Evolutionary conservation across 1,284 basidiomycete genomes (phyloP).

Genomic region (Ceratobasidium sp.): DNA sequence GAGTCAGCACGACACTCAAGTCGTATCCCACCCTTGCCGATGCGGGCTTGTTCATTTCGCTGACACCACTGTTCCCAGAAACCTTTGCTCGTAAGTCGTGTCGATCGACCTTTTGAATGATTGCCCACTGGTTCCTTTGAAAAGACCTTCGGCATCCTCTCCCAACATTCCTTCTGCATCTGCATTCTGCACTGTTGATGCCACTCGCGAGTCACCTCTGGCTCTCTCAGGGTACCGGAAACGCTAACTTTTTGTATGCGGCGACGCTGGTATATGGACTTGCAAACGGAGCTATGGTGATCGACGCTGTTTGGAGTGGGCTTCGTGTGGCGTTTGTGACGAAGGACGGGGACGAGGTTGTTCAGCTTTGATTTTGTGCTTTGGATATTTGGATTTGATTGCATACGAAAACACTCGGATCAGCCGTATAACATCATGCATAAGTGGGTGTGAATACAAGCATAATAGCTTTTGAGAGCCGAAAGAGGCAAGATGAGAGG

Average conservation of each 20-base stretch:
- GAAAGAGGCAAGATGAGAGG: constrained; percentile 6
- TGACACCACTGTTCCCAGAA: constrained; percentile 85
- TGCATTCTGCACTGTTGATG: constrained; percentile 85
- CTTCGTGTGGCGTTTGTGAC: constrained; percentile 71
- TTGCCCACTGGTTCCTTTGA: background rate
- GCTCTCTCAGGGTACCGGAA: constrained; percentile 91
- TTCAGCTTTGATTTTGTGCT: constrained; percentile 59
- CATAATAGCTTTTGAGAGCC: constrained; percentile 37
- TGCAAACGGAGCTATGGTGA: constrained; percentile 81
- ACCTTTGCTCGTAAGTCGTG: constrained; percentile 72
- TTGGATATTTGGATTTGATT: constrained; percentile 28
- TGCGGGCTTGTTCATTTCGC: constrained; percentile 82
- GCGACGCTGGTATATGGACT: constrained; percentile 92
- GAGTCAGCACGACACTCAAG: constrained; percentile 86
- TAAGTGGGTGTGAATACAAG: constrained; percentile 40
- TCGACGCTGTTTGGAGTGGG: constrained; percentile 83
- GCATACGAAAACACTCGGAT: constrained; percentile 37
- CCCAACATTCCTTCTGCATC: constrained; percentile 81
- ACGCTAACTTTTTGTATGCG: constrained; percentile 99
- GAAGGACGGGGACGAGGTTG: constrained; percentile 60
- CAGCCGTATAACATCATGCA: constrained; percentile 34
- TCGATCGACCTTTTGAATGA: background rate
- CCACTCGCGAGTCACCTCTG: constrained; percentile 93
- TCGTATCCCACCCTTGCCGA: constrained; percentile 92
- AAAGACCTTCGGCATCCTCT: constrained; percentile 88